Base-by-base conservation (phyloP, 345 rosid species). In the Adansonia digitata region DNA sequence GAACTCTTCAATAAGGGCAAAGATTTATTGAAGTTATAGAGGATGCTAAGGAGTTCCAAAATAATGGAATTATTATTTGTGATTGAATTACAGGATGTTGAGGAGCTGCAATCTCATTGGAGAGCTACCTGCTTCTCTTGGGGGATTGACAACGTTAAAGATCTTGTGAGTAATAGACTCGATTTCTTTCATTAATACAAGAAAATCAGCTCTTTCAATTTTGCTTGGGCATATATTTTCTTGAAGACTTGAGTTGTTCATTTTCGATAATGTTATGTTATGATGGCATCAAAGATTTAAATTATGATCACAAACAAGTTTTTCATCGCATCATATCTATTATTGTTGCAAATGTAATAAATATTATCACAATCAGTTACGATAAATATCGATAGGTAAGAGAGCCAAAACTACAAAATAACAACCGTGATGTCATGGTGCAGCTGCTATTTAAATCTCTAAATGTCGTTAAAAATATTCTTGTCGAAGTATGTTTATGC, bases 81-180 rank as follows among this genome's bases (percentile, higher is more conserved):
- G n/a, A 15, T 70, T 71, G 31, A 31, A 20, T 74, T 22, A 34
- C 83, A 90, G 92, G 79, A 72, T 85, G 22, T 74, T 90, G 57
- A 83, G 92, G 74, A 84, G 82, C 78, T 87, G 91, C 84, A 87
- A 79, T 81, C 72, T 88, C 65, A 77, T 37, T 22, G 91, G 88
- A 61, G 5, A 1, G 9, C 55, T 88, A 55, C 92, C 92, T 39
- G 65, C 1, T 0, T 85, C 75, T 86, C 76, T 91, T 43, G 84
- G 73, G 12, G 17, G 7, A 5, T 52, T 77, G 42, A 52, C 39
- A 12, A 0, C 2, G 0, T 75, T 88, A 61, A 77, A 66, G 48
- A 17, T 5, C 52, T 77, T 91, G 95, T 91, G 20, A 86, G 94
- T 80, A 29, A 61, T 39, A 27, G 0, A 26, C 29, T 46, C 18